Base-by-base conservation (phyloP, 441 rosid species). In the Sinapis alba region DNA sequence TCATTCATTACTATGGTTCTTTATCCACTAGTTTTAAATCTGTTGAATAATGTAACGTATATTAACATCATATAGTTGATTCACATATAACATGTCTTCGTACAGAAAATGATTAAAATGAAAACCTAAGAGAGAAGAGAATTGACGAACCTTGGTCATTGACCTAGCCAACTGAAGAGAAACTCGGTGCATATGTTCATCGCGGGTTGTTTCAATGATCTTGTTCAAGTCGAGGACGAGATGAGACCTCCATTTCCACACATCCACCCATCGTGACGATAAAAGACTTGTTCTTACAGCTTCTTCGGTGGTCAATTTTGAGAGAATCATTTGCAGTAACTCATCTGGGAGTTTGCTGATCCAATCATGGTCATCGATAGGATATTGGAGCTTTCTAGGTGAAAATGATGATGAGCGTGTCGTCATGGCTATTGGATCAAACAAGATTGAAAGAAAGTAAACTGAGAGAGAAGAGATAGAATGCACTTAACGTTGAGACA, bases 291-390 rank as follows among this genome's bases (percentile, higher is more conserved):
- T 75, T 50, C 1, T 68, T 10, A 75, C 23, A 3, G 78, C 78
- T 7, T 50, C 53, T 60, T 50, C 19, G 11, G 38, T 34, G 0
- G 68, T 16, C 30, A 60, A 10, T 3, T 1, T 34, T 20, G 54
- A 36, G 1, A 74, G 21, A n/a, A 67, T 60, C 13, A 1, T 47
- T 12, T 67, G 23, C 23, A 74, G 6, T 5, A 67, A 1, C 0
- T 67, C 56, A 12, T 60, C 18, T 0, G 73, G 73, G 7, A 74
- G 73, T 24, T 32, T 6, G 28, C 78, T 60, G n/a, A 74, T 75
- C 23, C 3, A 0, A 34, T 67, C 78, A 24, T 19, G 0, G 20
- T 60, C 4, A 12, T n/a, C 2, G 19, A 41, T 58, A 12, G 23
- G 15, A 41, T 18, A 1, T 38, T 58, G 9, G 27, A 20, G 34